Conservation (phyloP, 805 yeast genomes). For the Metschnikowia santaceciliae region DNA sequence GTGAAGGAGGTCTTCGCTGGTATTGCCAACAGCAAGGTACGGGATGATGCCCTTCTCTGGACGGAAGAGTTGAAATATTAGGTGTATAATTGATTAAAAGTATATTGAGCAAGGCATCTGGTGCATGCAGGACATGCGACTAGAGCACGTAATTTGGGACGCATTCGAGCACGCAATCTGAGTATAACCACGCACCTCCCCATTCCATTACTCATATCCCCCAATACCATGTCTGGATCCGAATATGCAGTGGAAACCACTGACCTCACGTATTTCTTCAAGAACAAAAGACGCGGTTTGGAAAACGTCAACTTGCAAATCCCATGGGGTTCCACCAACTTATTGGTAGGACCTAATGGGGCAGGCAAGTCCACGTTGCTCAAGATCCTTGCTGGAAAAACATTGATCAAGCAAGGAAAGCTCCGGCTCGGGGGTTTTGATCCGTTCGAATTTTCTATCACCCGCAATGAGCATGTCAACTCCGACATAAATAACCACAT, state of each 20-base stretch:
- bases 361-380: slow-evolving; percentile 94
- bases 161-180: neutral
- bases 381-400: slow-evolving; percentile 85
- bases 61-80: slow-evolving; percentile 16
- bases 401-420: slow-evolving; percentile 69
- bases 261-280: slow-evolving; percentile 65
- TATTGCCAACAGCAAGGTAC: slow-evolving; percentile 16
- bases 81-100: neutral
- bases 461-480: slow-evolving; percentile 41
- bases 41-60: slow-evolving; percentile 16
- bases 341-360: slow-evolving; percentile 91
- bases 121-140: neutral
- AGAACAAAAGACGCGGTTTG: slow-evolving; percentile 57
- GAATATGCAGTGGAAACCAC: slow-evolving; percentile 56
- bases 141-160: neutral
- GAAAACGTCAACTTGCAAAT: slow-evolving; percentile 57
- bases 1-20: slow-evolving; percentile 8
- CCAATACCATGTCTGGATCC: slow-evolving; percentile 9
- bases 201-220: neutral
- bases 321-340: slow-evolving; percentile 68
- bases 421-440: slow-evolving; percentile 77
- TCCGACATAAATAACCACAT: slow-evolving; percentile 47
- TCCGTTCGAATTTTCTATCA: slow-evolving; percentile 68
- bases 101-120: neutral
- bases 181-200: too few relatives aligned